A percentile compares a stretch with the other conserved stretches of the same genome.
These are phyloP conservation scores for Phytophthora citrophthora DNA, from an alignment of 352 stramenopile species.

Conservation along the genomic window DNA sequence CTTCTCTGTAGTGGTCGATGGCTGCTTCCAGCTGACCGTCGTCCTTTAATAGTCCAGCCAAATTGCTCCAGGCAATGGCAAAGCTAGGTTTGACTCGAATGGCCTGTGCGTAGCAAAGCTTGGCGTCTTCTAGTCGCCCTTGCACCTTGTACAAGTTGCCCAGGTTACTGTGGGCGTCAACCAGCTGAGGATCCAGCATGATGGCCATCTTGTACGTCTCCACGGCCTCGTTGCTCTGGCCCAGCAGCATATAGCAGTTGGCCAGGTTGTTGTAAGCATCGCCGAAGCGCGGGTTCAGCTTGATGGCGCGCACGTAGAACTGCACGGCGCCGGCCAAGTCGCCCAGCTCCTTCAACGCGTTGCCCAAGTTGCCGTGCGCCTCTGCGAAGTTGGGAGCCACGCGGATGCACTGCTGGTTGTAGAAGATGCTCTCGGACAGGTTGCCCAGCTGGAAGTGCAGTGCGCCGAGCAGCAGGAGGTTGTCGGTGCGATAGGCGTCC, in stretches of 20 bases:
- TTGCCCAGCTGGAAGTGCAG: constrained; percentile 95
- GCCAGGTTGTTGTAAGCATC: constrained; percentile 95
- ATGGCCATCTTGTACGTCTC: constrained; percentile 96
- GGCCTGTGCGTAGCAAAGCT: constrained; percentile 90
- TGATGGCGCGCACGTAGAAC: constrained; percentile 95
- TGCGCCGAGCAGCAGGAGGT: constrained; percentile 92
- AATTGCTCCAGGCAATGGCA: constrained; percentile 93
- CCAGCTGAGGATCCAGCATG: constrained; percentile 85
- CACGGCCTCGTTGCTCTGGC: constrained; percentile 88
- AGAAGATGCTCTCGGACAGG: constrained; percentile 93
- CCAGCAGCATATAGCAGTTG: constrained; percentile 92
- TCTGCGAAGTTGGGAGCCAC: constrained; percentile 93
- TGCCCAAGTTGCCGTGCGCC: constrained; percentile 94
- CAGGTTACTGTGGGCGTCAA: constrained; percentile 95
- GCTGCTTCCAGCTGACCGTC: constrained; percentile 80
- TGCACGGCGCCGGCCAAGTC: constrained; percentile 90
- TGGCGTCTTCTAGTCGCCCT: constrained; percentile 85
- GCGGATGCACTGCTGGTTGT: constrained; percentile 95
- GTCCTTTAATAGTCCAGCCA: constrained; percentile 93
- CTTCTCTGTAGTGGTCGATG: constrained; percentile 88
- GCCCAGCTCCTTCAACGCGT: constrained; percentile 95
- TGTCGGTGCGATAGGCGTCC: constrained; percentile 90
- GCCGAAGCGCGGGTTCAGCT: constrained; percentile 90
- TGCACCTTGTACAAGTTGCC: constrained; percentile 94
- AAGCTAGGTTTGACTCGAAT: constrained; percentile 91